Evolutionary conservation across 2,329 filamentous ascomycete species (phyloP).

Genomic region (Aspergillus hiratsukae): DNA sequence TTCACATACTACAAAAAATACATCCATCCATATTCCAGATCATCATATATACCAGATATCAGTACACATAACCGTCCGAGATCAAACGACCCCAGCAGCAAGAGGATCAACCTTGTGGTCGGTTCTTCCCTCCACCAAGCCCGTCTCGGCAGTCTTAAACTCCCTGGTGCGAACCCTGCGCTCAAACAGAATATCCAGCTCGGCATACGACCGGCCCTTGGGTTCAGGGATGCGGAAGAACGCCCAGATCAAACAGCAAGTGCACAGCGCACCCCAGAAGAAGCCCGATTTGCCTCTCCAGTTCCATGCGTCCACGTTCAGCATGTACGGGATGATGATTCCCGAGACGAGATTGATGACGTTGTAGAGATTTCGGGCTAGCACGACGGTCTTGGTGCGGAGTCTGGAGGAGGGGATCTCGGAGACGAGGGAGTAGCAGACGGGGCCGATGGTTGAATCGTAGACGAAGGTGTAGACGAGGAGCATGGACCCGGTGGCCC

Average conservation of each 20-base stretch:
- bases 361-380: constrained; percentile 77
- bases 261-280: constrained; percentile 80
- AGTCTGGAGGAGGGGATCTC: constrained; percentile 78
- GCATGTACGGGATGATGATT: constrained; percentile 85
- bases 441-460: constrained; percentile 81
- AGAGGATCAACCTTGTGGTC: background rate
- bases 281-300: constrained; percentile 86
- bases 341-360: constrained; percentile 76
- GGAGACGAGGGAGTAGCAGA: constrained; percentile 82
- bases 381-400: constrained; percentile 86
- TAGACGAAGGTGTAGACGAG: constrained; percentile 77
- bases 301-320: constrained; percentile 81
- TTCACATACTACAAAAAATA: too few species aligned
- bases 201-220: constrained; percentile 73
- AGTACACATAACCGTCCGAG: too few species aligned
- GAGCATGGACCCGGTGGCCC: constrained; percentile 79
- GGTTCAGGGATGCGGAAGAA: constrained; percentile 81
- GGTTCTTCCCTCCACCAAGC: background rate
- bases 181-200: constrained; percentile 82
- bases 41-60: too few species aligned
- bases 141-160: constrained; percentile 42
- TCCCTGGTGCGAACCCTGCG: constrained; percentile 65
- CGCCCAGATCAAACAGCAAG: constrained; percentile 74
- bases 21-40: too few species aligned
- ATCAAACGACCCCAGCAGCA: background rate